Evolutionary conservation across 164 flowering plant species (phyloP), one percentile per base, ranked within the genome.

Genomic region (Tinospora cordifolia): DNA sequence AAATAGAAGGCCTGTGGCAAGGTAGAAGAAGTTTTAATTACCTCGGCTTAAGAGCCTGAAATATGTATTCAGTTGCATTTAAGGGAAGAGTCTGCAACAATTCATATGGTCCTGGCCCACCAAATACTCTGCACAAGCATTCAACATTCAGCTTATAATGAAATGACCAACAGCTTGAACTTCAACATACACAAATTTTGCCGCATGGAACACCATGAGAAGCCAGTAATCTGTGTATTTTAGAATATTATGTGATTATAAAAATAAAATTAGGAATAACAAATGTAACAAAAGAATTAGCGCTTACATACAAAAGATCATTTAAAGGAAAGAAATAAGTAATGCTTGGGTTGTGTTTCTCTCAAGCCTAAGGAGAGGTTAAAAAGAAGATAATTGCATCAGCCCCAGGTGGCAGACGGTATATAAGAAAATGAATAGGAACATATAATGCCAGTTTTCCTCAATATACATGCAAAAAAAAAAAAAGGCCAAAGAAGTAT

Each of bases 31-130:
- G 9, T 54, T 54, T 34, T 7, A 49, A 36, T 46, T 73, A 83
- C 94, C 88, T 86, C 69, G 94, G 94, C 72, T 77, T 85, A 17
- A 87, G 87, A 75, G 88, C 87, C 65, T 85, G 90, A 44, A 89
- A 84, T 66, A 89, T 87, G 74, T 89, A 89, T 72, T 89, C 90
- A 26, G 88, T 85, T 46, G 82, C 90, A 83, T 87, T 87, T 69
- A 79, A 78, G 14, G 94, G 90, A 64, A 87, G 63, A 36, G 82
- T 80, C 0, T 81, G 83, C 36, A 60, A 30, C 67, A 81, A 72
- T n/a, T 82, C 84, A 76, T 87, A 83, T 15, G 86, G 86, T 4
- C 82, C 88, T 17, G 68, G 22, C 40, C 80, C 81, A 70, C 62
- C 69, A 70, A 66, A 38, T 39, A 64, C 76, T 74, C 93, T 89